phyloP scores from a whole-genome alignment of 2,329 filamentous ascomycete species.

The Sporothrix brunneoviolacea region DNA sequence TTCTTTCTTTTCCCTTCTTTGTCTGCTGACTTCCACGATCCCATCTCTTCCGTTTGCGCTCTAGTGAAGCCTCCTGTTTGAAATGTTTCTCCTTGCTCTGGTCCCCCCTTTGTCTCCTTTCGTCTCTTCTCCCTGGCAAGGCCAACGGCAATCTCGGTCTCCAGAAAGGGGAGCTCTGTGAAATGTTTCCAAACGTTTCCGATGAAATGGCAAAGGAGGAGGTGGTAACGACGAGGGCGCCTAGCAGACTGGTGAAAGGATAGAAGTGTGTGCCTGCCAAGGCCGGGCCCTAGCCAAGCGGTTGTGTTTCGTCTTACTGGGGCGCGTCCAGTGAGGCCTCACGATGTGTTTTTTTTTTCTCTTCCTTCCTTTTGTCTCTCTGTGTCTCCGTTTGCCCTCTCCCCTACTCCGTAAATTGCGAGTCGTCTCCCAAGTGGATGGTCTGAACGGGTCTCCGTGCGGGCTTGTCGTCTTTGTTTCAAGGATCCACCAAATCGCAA shows the following conservation, averaged over 20 bases:
- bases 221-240: background rate
- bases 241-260: no score
- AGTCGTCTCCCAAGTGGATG: constrained; percentile 1
- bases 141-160: background rate
- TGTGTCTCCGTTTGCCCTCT: constrained; percentile 22
- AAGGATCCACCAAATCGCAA: constrained; percentile 4
- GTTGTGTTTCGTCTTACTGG: constrained; percentile 1
- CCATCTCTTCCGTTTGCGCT: background rate
- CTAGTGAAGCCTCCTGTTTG: background rate
- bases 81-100: constrained; percentile 18
- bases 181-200: constrained; percentile 9
- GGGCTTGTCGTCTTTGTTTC: constrained; percentile 3
- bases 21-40: background rate
- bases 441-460: constrained; percentile 5
- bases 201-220: background rate
- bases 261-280: no score
- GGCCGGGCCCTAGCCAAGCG: background rate
- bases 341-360: constrained; percentile 15
- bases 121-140: no score
- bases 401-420: background rate
- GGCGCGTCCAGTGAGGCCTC: background rate
- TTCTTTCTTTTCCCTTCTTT: constrained; percentile 18
- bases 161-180: constrained; percentile 3
- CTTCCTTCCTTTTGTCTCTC: constrained; percentile 20
- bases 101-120: background rate